Evolutionary conservation across 2,329 filamentous ascomycete genomes (phyloP).

Genomic region (Xylariaceae sp.): DNA sequence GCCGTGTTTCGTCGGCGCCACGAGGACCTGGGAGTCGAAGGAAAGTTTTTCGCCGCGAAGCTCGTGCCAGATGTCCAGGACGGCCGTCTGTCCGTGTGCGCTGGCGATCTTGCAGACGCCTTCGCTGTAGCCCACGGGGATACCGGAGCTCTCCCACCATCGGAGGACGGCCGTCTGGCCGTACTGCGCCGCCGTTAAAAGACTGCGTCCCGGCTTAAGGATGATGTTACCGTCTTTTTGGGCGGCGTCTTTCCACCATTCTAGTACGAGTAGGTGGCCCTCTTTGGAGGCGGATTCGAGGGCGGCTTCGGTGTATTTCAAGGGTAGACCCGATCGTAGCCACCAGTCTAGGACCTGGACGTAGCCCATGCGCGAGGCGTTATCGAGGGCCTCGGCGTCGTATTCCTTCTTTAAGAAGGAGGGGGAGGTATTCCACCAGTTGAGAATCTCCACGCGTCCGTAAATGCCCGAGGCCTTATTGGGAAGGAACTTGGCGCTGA

Average conservation of each 20-base stretch:
- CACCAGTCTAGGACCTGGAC: slow-evolving; percentile 87
- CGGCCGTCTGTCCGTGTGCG: slow-evolving; percentile 75
- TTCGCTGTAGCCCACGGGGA: slow-evolving; percentile 74
- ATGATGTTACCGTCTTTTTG: slow-evolving; percentile 51
- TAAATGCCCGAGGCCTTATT: slow-evolving; percentile 86
- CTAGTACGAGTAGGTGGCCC: slow-evolving; percentile 77
- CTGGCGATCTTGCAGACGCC: slow-evolving; percentile 79
- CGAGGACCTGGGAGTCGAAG: slow-evolving; percentile 77
- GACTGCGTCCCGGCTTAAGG: slow-evolving; percentile 77
- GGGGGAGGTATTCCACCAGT: slow-evolving; percentile 83
- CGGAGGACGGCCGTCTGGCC: slow-evolving; percentile 71
- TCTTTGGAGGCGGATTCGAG: slow-evolving; percentile 82
- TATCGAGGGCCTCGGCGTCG: slow-evolving; percentile 76
- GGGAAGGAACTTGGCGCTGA: slow-evolving; percentile 77
- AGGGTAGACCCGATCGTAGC: slow-evolving; percentile 68
- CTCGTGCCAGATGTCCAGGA: slow-evolving; percentile 77
- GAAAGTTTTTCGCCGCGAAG: slow-evolving; percentile 65
- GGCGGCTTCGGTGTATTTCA: slow-evolving; percentile 81
- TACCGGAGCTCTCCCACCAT: slow-evolving; percentile 83
- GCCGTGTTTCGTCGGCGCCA: slow-evolving; percentile 81
- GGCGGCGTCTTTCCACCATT: slow-evolving; percentile 83
- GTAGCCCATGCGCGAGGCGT: slow-evolving; percentile 79
- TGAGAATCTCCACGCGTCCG: slow-evolving; percentile 74
- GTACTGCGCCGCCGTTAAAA: slow-evolving; percentile 77
- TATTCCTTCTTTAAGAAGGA: slow-evolving; percentile 85